These are phyloP conservation scores for Chlorella sp. DNA, from an alignment of 139 green algal genomes.

Conservation along the genomic window DNA sequence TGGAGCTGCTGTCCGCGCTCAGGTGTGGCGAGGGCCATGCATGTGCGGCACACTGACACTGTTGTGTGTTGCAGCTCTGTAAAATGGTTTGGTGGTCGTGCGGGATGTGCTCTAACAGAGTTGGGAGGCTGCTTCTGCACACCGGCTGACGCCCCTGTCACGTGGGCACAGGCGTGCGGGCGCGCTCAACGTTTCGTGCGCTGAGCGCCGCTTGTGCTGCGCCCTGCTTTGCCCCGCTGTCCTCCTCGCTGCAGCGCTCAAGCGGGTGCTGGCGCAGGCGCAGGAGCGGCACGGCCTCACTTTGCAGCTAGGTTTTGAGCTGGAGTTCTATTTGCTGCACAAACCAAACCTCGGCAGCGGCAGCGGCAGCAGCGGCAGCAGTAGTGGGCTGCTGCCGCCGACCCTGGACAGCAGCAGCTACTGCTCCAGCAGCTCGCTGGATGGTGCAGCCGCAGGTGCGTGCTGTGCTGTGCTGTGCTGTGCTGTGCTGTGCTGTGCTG, in stretches of 20 bases:
- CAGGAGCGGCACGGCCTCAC: constrained; percentile 23
- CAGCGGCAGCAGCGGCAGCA: neutral
- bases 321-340: constrained; percentile 65
- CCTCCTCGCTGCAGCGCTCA: constrained; percentile 22
- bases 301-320: constrained; percentile 39
- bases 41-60: no score
- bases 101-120: no score
- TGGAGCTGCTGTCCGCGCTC: constrained; percentile 58
- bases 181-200: neutral
- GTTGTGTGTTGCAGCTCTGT: no score
- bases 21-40: neutral
- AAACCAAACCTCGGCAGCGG: neutral
- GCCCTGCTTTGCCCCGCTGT: neutral
- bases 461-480: neutral
- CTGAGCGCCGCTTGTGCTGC: neutral
- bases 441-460: constrained; percentile 48
- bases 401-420: constrained; percentile 57
- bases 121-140: neutral
- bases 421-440: constrained; percentile 43
- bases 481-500: neutral
- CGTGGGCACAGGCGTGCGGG: no score
- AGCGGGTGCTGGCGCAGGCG: constrained; percentile 20
- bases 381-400: neutral
- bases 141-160: no score
- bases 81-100: no score